Percentiles rank a stretch among this genome's conserved stretches.
Conservation (phyloP, 2,329 filamentous ascomycete species). For the Aspergillus luchuensis region DNA sequence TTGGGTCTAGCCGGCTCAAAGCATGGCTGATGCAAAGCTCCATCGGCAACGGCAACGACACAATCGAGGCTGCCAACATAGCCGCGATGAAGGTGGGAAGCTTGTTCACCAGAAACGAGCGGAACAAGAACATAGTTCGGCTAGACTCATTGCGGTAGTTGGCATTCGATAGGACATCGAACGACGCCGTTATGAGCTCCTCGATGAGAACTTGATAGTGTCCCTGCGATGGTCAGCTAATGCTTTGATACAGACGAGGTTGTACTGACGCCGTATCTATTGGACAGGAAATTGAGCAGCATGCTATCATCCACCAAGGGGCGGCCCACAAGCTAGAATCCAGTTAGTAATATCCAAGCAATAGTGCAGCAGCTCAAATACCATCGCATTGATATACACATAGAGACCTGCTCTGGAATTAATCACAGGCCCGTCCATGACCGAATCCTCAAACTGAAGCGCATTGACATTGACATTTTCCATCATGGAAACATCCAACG, state of each 20-base stretch:
- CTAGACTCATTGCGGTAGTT: slow-evolving; percentile 69
- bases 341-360: slow-evolving; percentile 33
- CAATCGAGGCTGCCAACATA: slow-evolving; percentile 60
- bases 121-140: slow-evolving; percentile 69
- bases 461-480: slow-evolving; percentile 47
- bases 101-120: slow-evolving; percentile 82
- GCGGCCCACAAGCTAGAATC: slow-evolving; percentile 69
- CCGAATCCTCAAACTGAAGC: slow-evolving; percentile 55
- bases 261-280: slow-evolving; percentile 73
- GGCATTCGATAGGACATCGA: slow-evolving; percentile 85
- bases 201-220: slow-evolving; percentile 76
- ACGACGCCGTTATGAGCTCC: slow-evolving; percentile 83
- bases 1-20: slow-evolving; percentile 63
- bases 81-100: slow-evolving; percentile 63
- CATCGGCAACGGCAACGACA: slow-evolving; percentile 60
- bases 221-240: slow-evolving; percentile 52
- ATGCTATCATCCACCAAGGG: slow-evolving; percentile 80
- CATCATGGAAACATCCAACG: slow-evolving; percentile 47
- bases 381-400: slow-evolving; percentile 78
- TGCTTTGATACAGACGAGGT: background rate
- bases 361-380: slow-evolving; percentile 45
- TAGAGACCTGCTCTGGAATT: slow-evolving; percentile 83
- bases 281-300: slow-evolving; percentile 78
- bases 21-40: slow-evolving; percentile 69
- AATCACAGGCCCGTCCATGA: slow-evolving; percentile 68